phyloP scores from a whole-genome alignment of 768 basidiomycete species.

The Lyophyllum atratum region DNA sequence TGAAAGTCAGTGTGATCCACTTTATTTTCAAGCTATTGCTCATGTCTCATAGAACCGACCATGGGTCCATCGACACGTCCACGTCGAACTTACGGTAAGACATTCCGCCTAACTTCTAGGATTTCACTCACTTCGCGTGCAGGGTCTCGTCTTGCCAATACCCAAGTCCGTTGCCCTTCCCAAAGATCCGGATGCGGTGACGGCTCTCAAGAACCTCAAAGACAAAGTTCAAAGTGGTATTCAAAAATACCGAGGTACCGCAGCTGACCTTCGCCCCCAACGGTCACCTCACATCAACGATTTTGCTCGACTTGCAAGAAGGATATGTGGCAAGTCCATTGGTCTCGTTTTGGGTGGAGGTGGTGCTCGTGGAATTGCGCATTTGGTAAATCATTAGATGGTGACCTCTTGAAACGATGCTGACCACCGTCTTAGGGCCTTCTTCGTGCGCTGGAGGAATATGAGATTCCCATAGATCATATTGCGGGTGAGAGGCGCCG shows the following conservation, averaged over 20 bases:
- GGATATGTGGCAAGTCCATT: slow-evolving; percentile 91
- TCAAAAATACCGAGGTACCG: slow-evolving; percentile 77
- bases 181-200: slow-evolving; percentile 87
- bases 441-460: slow-evolving; percentile 89
- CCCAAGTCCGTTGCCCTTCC: slow-evolving; percentile 55
- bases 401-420: slow-evolving; percentile 9
- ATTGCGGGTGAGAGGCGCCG: slow-evolving; percentile 64
- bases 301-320: slow-evolving; percentile 87
- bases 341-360: slow-evolving; percentile 96
- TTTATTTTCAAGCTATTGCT: not conserved
- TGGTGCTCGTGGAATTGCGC: slow-evolving; percentile 78
- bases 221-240: slow-evolving; percentile 90
- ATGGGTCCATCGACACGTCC: slow-evolving; percentile 96
- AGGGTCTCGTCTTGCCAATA: slow-evolving; percentile 74
- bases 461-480: slow-evolving; percentile 91
- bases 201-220: slow-evolving; percentile 88
- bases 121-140: slow-evolving; percentile 4
- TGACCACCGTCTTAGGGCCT: slow-evolving; percentile 61
- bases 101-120: not conserved
- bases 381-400: slow-evolving; percentile 31
- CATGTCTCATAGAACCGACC: slow-evolving; percentile 69
- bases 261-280: slow-evolving; percentile 65
- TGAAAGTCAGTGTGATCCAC: slow-evolving; percentile 60
- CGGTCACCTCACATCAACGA: slow-evolving; percentile 85
- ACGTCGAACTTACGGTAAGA: slow-evolving; percentile 85